Evolutionary conservation across 139 green algal species (phyloP), one percentile per base, ranked within the genome.

Genomic region (Volvox reticuliferus): DNA sequence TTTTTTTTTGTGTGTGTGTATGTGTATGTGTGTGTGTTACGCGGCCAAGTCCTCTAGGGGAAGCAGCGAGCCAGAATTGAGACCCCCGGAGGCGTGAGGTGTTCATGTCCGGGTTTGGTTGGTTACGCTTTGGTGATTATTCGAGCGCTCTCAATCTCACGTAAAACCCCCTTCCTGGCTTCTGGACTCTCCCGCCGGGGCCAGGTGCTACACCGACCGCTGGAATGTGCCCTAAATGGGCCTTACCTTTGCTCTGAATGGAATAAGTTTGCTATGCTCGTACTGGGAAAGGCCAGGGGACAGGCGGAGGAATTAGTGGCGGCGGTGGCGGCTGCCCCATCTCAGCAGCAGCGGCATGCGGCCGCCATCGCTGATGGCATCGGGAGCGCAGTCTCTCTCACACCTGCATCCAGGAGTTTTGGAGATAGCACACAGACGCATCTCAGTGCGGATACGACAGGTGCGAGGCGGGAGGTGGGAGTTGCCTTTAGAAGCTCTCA

Each of bases 161-260:
- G n/a, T n/a, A n/a, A n/a, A n/a, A n/a, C n/a, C n/a, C 44, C 44
- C 44, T 55, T 55, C 44, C 44, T 55, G 5, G 44, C 44, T 55
- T 5, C 5, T 55, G 44, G 9, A 55, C 44, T 9, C 44, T 55
- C 44, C 44, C 44, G 44, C 44, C 44, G 44, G 9, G 9, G 44
- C 44, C 81, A 87, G 81, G 16, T 87, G n/a, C 62, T 87, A 20
- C 81, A 87, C n/a, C 62, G 24, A 1, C 16, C 81, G 14, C 21
- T 87, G 26, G 65, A 16, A 32, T 36, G 19, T n/a, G 81, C 62
- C 0, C 81, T 87, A 33, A 78, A 62, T 12, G 81, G 81, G 28
- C 81, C 62, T 6, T 21, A 35, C 81, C 61, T 87, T 16, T 24
- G 24, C 12, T 9, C 12, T 12, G 81, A 87, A 44, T 87, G 81